Percentiles rank a stretch among this genome's conserved stretches.
phyloP scores from a whole-genome alignment of 1,284 basidiomycete genomes.

The Rhodotorula sp. region DNA sequence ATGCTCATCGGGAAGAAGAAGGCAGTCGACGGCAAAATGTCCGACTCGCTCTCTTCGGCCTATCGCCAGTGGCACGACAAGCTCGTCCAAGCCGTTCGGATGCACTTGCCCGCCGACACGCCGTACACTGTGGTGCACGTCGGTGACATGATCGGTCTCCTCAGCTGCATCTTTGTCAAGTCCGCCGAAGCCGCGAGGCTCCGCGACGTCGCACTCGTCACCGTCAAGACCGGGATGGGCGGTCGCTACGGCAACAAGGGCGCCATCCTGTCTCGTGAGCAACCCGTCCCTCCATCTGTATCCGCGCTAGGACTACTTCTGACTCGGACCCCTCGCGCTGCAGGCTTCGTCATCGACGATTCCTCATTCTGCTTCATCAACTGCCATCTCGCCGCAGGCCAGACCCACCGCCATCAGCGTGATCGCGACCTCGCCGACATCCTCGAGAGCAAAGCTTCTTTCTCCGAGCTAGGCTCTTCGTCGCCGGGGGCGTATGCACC shows the following conservation, averaged over 20 bases:
- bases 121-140: conserved; percentile 81
- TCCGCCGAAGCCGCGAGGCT: conserved; percentile 73
- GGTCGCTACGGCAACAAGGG: conserved; percentile 95
- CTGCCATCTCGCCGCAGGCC: conserved; percentile 92
- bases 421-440: conserved; percentile 91
- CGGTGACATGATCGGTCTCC: conserved; percentile 91
- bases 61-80: conserved; percentile 87
- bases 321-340: conserved; percentile 31
- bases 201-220: conserved; percentile 84
- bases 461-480: conserved; percentile 53
- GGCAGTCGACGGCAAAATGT: conserved; percentile 58
- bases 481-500: conserved; percentile 65
- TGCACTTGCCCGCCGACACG: conserved; percentile 61
- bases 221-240: conserved; percentile 92
- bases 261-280: conserved; percentile 63
- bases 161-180: conserved; percentile 83
- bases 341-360: conserved; percentile 76
- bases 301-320: conserved; percentile 67
- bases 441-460: conserved; percentile 73
- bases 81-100: conserved; percentile 70
- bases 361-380: conserved; percentile 92
- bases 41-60: conserved; percentile 56
- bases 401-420: conserved; percentile 72
- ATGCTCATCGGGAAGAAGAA: conserved; percentile 65
- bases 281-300: conserved; percentile 55